Evolutionary conservation across 768 basidiomycete genomes (phyloP), one percentile per base, ranked within the genome.

Genomic region (Hericium rajendrae): DNA sequence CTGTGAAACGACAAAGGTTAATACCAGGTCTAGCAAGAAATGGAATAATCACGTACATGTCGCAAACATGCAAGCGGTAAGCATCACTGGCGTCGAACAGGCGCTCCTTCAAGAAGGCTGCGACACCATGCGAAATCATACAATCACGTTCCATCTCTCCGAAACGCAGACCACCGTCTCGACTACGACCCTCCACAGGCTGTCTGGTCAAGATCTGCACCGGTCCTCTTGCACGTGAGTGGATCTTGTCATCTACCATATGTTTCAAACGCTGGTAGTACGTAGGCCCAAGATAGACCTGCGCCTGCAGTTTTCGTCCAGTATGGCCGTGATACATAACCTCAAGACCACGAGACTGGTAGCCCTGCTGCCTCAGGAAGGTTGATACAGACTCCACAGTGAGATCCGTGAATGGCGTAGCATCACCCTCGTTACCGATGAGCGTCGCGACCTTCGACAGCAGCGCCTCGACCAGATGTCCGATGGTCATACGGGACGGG

Each of bases 71-170:
- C 39, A 97, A 73, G 46, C 94, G 85, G 72, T 95, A 95, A 10
- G 91, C 91, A 69, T 94, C 87, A 68, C 88, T 91, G 32, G 90
- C 92, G 68, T 94, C 91, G 65, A 94, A 94, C 70, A 98, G 76
- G 57, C 97, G 87, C 75, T 98, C 97, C 74, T 97, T 97, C 72
- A 98, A 72, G 84, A 98, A 98, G 2, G 84, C 92, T 49, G 97
- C 95, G 62, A 98, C 94, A 69, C 97, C 97, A 75, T 99, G 97
- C 22, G 97, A 97, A 60, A 99, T 95, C 97, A 99, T 99, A 71
- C 97, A 98, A 82, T 97, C 95, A 70, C 93, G 91, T 69, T 99
- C 97, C 97, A 99, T 99, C 80, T 99, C 97, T 78, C 97, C 97
- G 78, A 99, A 99, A 67, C 97, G 93, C 61, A 99, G 74, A 71